Evolutionary conservation across 75 land plant species (phyloP), one percentile per base, ranked within the genome.

Genomic region (Pinus tabuliformis): DNA sequence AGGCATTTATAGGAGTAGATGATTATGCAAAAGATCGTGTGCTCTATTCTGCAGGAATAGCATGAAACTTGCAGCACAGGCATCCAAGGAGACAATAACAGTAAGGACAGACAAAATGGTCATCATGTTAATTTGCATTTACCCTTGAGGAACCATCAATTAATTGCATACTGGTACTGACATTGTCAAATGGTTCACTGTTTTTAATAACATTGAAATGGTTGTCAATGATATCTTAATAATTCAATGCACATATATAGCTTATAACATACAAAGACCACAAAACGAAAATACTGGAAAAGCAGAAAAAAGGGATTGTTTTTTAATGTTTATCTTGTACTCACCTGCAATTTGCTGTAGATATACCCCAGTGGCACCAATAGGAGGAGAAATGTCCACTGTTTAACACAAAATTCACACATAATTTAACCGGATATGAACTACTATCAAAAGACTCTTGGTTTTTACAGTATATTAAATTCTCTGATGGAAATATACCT

Each of bases 291-390:
- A 20, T 6, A 68, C 20, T 49, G 21, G 42, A n/a, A 68, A n/a
- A 68, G 11, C 13, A 36, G 71, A 68, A 59, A 42, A 66, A 58
- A 61, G 8, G 73, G 14, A 49, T 49, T 49, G 54, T 49, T 49
- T 49, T 49, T 20, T 21, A 62, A 9, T 70, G 68, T 36, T 20
- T 33, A 52, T 52, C 30, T 13, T 20, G 45, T 16, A 56, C 14
- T 33, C 73, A 96, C 99, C 99, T 96, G 99, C 59, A 96, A 65
- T 57, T 79, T 89, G 57, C 79, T 82, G 87, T 90, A 94, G 57
- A 94, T 76, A 79, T 71, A 96, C 84, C 91, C 77, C 45, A 96
- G 81, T 16, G 97, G 99, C 42, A 96, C 6, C 45, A 96, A 70
- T 16, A 91, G 64, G 72, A 96, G 70, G 70, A 96, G 74, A 77